These are phyloP conservation scores for Leptographium lundbergii DNA, from an alignment of 2,329 filamentous ascomycete species.

Conservation along the genomic window DNA sequence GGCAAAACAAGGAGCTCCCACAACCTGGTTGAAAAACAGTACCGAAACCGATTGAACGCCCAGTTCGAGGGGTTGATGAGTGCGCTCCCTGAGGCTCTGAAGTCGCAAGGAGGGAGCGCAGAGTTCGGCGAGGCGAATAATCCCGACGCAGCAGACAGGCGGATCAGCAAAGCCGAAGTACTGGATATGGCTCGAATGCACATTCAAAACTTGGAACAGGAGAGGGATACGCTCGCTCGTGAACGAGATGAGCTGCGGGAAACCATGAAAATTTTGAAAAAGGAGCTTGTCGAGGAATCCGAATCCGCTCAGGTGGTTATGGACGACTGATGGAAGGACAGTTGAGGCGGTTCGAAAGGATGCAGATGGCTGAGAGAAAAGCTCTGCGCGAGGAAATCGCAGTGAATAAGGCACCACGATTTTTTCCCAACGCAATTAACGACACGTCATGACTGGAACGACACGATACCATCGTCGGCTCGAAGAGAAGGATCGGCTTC, in stretches of 20 bases:
- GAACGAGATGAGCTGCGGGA: conserved; percentile 17
- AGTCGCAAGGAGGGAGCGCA: not conserved
- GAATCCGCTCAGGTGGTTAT: not conserved
- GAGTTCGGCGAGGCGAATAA: conserved; percentile 1
- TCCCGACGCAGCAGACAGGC: conserved; percentile 14
- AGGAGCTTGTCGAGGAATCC: not conserved
- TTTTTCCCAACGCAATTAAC: not conserved
- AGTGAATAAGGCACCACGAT: not conserved
- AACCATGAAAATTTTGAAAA: conserved; percentile 9
- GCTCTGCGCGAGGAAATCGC: not conserved
- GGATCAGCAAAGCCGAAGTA: conserved; percentile 24
- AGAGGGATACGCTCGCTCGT: conserved; percentile 16
- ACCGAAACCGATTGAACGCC: conserved; percentile 11
- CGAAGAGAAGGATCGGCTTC: not conserved
- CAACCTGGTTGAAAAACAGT: conserved; percentile 13
- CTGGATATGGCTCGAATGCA: conserved; percentile 22
- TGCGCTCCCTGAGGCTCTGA: conserved; percentile 9
- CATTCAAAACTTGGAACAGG: conserved; percentile 20
- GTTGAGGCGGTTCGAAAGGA: not conserved
- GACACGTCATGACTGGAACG: not conserved
- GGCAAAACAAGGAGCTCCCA: conserved; percentile 6
- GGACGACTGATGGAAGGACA: not conserved
- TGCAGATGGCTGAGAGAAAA: not conserved
- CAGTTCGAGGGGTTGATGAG: conserved; percentile 11
- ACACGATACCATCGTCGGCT: not conserved